phyloP scores from a whole-genome alignment of 2,329 filamentous ascomycete genomes.

The Septoria petroselini region DNA sequence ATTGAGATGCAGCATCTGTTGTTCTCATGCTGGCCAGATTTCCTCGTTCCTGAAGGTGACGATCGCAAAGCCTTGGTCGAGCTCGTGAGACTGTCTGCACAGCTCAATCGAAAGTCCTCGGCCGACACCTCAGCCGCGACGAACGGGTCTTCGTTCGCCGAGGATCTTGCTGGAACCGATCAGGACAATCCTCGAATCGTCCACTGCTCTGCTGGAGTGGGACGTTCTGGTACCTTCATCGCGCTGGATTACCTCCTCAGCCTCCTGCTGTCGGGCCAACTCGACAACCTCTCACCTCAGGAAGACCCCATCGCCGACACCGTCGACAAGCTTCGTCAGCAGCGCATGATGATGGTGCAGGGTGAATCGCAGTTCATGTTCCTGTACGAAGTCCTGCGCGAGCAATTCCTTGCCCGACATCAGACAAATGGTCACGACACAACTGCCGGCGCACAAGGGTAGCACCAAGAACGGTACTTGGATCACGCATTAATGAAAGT shows the following conservation, averaged over 20 bases:
- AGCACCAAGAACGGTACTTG: slow-evolving; percentile 3
- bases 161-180: slow-evolving; percentile 28
- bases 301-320: slow-evolving; percentile 72
- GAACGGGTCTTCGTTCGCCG: slow-evolving; percentile 29
- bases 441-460: slow-evolving; percentile 11
- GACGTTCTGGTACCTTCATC: slow-evolving; percentile 92
- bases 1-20: slow-evolving; percentile 78
- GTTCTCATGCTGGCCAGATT: slow-evolving; percentile 87
- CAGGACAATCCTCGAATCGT: slow-evolving; percentile 67
- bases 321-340: slow-evolving; percentile 76
- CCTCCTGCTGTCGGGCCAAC: slow-evolving; percentile 71
- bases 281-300: slow-evolving; percentile 50
- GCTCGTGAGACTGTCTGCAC: slow-evolving; percentile 65
- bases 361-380: slow-evolving; percentile 80
- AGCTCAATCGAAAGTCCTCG: slow-evolving; percentile 46
- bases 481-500: neutral
- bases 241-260: slow-evolving; percentile 86
- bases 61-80: slow-evolving; percentile 67
- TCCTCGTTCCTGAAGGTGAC: slow-evolving; percentile 69
- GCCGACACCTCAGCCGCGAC: slow-evolving; percentile 17
- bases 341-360: slow-evolving; percentile 95
- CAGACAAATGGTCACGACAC: slow-evolving; percentile 8
- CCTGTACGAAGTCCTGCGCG: slow-evolving; percentile 79
- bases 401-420: slow-evolving; percentile 49
- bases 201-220: slow-evolving; percentile 79